These are phyloP conservation scores for Corchorus capsularis DNA, from an alignment of 345 rosid genomes.

Conservation along the genomic window DNA sequence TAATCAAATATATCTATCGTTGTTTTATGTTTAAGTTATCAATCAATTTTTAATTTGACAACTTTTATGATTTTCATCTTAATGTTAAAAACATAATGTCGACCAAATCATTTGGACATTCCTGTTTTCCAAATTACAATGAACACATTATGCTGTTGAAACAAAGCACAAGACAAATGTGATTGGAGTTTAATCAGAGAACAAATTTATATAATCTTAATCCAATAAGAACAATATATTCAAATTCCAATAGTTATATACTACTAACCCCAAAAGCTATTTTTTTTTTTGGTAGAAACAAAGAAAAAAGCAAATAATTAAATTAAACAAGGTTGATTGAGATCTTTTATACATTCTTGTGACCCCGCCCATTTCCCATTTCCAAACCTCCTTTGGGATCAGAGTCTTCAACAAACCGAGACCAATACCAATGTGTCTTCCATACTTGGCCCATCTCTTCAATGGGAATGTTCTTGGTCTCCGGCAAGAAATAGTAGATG, in stretches of 20 bases:
- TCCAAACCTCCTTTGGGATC: conserved; percentile 39
- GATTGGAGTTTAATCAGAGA: background rate
- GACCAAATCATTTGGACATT: background rate
- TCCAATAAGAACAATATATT: background rate
- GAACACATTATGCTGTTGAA: too few relatives aligned
- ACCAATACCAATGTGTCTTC: conserved; percentile 71
- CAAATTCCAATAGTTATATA: background rate
- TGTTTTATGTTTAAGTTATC: background rate
- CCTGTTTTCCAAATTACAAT: background rate
- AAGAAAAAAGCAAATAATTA: background rate
- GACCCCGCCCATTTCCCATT: conserved; percentile 45
- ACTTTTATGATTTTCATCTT: background rate
- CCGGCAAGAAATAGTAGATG: conserved; percentile 61
- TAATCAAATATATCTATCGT: background rate
- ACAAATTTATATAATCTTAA: background rate
- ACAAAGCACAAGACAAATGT: conserved; percentile 11
- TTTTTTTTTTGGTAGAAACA: background rate
- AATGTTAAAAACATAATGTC: too few relatives aligned
- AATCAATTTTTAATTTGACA: background rate
- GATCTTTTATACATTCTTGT: conserved; percentile 31
- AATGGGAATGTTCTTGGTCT: conserved; percentile 70
- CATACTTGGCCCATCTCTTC: conserved; percentile 71
- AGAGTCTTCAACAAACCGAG: conserved; percentile 43
- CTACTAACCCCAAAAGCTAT: conserved; percentile 15
- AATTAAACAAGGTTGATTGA: background rate